Percentiles rank a stretch among this genome's conserved stretches.
These are phyloP conservation scores for Iris macrosiphon DNA, from an alignment of 106 monocot species.

Conservation along the genomic window DNA sequence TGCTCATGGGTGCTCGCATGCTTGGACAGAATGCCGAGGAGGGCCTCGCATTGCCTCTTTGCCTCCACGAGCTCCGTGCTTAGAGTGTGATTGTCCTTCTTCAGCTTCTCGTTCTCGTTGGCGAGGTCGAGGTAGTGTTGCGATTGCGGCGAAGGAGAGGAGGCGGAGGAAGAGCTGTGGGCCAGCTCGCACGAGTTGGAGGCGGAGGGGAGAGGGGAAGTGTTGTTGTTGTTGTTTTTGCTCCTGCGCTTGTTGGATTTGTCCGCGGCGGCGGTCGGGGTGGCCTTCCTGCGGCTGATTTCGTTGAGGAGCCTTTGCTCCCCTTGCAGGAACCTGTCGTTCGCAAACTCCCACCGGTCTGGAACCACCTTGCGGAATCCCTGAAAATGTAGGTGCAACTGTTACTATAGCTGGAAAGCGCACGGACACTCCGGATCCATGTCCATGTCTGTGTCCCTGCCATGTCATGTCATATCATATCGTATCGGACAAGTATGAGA, in stretches of 20 bases:
- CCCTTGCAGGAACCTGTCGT: slow-evolving; percentile 68
- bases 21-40: slow-evolving; percentile 40
- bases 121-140: slow-evolving; percentile 22
- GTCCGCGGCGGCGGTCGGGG: not conserved
- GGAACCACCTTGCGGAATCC: slow-evolving; percentile 81
- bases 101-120: slow-evolving; percentile 57
- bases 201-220: slow-evolving; percentile 5
- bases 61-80: slow-evolving; percentile 37
- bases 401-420: too few species aligned
- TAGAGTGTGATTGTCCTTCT: slow-evolving; percentile 46
- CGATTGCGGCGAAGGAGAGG: slow-evolving; percentile 22
- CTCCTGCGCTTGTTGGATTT: not conserved
- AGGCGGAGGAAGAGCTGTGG: slow-evolving; percentile 29
- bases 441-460: too few species aligned
- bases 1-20: slow-evolving; percentile 24
- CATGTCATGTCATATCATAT: too few species aligned
- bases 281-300: slow-evolving; percentile 52
- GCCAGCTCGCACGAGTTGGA: slow-evolving; percentile 14
- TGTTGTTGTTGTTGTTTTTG: not conserved
- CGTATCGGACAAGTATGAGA: too few species aligned
- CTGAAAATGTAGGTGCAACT: too few species aligned
- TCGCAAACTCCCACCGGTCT: slow-evolving; percentile 85
- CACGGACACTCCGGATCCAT: too few species aligned
- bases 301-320: slow-evolving; percentile 51
- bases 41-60: slow-evolving; percentile 42